These are phyloP conservation scores for Aspergillus eucalypticola DNA, from an alignment of 2,329 filamentous ascomycete genomes.

Conservation along the genomic window DNA sequence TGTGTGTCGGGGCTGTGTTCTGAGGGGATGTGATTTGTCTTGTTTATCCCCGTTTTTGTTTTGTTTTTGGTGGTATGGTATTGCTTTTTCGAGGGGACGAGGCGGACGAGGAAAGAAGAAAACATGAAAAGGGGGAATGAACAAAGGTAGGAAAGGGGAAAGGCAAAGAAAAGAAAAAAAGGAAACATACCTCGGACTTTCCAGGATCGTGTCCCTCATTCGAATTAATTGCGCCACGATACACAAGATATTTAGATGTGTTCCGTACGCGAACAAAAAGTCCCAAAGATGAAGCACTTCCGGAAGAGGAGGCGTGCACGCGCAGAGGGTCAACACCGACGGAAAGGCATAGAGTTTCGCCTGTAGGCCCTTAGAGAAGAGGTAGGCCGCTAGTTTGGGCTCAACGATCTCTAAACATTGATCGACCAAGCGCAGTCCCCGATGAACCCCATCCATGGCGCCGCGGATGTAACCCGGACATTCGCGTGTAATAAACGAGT, in stretches of 20 bases:
- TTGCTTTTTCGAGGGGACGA: neutral
- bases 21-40: neutral
- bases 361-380: constrained; percentile 82
- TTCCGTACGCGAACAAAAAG: constrained; percentile 92
- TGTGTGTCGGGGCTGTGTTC: neutral
- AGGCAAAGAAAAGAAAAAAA: constrained; percentile 1
- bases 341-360: constrained; percentile 97
- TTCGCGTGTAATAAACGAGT: constrained; percentile 81
- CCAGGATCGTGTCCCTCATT: constrained; percentile 79
- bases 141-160: neutral
- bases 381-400: constrained; percentile 77
- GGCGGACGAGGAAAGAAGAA: neutral
- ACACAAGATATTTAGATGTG: constrained; percentile 91
- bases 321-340: constrained; percentile 89
- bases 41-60: constrained; percentile 1
- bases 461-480: constrained; percentile 92
- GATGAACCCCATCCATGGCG: constrained; percentile 96
- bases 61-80: neutral
- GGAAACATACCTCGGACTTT: constrained; percentile 70
- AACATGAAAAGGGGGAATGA: neutral
- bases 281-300: constrained; percentile 95
- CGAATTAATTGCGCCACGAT: constrained; percentile 94
- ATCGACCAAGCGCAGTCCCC: constrained; percentile 86
- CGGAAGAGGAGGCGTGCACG: constrained; percentile 90
- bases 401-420: constrained; percentile 90